These are phyloP conservation scores for Spergularia marina DNA, from an alignment of 148 eudicot genomes.

Conservation along the genomic window DNA sequence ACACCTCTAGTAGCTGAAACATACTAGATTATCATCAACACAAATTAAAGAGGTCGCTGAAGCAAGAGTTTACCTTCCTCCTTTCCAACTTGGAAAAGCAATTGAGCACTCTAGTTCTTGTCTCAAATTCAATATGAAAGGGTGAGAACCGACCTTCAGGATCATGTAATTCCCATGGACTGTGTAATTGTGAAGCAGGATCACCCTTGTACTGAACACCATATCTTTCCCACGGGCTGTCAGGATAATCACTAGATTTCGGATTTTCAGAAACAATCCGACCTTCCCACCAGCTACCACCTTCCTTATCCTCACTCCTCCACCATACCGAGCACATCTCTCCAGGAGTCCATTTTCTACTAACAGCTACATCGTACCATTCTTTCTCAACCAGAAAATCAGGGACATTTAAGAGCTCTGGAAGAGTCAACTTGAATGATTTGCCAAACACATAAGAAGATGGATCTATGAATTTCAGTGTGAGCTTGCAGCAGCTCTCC, in stretches of 20 bases:
- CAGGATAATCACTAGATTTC: slow-evolving; percentile 58
- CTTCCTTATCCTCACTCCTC: slow-evolving; percentile 57
- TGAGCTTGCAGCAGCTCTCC: slow-evolving; percentile 81
- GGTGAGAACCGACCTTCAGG: slow-evolving; percentile 48
- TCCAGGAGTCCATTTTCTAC: slow-evolving; percentile 56
- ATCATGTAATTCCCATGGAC: slow-evolving; percentile 93
- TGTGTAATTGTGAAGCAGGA: slow-evolving; percentile 38
- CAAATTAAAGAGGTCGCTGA: not conserved
- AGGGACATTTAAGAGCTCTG: slow-evolving; percentile 62
- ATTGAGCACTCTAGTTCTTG: slow-evolving; percentile 43
- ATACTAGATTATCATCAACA: too few species aligned
- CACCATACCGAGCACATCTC: slow-evolving; percentile 91
- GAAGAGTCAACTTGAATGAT: slow-evolving; percentile 56
- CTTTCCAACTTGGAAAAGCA: slow-evolving; percentile 45
- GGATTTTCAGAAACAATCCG: slow-evolving; percentile 42
- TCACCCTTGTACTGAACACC: slow-evolving; percentile 51
- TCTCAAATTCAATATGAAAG: slow-evolving; percentile 47
- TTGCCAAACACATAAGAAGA: slow-evolving; percentile 42
- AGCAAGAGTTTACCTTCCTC: slow-evolving; percentile 48
- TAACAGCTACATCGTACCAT: slow-evolving; percentile 61
- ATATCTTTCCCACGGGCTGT: slow-evolving; percentile 92
- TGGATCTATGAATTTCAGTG: slow-evolving; percentile 57
- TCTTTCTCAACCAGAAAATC: slow-evolving; percentile 88
- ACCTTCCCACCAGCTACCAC: slow-evolving; percentile 88
- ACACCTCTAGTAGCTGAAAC: not conserved